phyloP scores from a whole-genome alignment of 2,329 filamentous ascomycete genomes.

The Fusarium aywerte region DNA sequence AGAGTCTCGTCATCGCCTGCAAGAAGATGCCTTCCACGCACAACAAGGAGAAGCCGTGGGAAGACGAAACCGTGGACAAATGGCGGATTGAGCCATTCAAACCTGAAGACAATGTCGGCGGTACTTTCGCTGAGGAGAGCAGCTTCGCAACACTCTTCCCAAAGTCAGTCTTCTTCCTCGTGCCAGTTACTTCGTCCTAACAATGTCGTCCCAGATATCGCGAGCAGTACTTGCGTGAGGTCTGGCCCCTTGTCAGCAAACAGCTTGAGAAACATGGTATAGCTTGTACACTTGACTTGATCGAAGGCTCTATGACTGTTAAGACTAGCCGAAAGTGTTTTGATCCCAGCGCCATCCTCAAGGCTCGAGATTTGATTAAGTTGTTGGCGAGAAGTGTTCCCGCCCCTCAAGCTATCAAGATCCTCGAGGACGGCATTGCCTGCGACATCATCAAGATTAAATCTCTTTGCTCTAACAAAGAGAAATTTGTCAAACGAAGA shows the following conservation, averaged over 20 bases:
- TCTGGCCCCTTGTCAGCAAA: constrained; percentile 91
- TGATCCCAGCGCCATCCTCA: constrained; percentile 92
- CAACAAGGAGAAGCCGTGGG: constrained; percentile 92
- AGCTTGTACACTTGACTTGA: constrained; percentile 90
- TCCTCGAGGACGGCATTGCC: constrained; percentile 89
- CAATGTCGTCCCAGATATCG: constrained; percentile 98
- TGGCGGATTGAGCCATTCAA: constrained; percentile 94
- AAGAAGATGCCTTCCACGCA: constrained; percentile 83
- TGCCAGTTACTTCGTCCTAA: too few species aligned
- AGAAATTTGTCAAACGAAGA: constrained; percentile 92
- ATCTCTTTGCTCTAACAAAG: constrained; percentile 90
- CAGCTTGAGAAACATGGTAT: constrained; percentile 88
- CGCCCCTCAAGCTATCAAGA: constrained; percentile 91
- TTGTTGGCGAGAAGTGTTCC: constrained; percentile 91
- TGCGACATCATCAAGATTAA: constrained; percentile 97
- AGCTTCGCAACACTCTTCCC: constrained; percentile 89
- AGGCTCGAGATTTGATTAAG: constrained; percentile 94
- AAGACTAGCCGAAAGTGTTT: constrained; percentile 93
- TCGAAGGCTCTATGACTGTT: constrained; percentile 96
- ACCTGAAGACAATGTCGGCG: constrained; percentile 83
- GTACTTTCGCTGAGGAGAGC: constrained; percentile 91
- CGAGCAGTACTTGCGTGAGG: constrained; percentile 90
- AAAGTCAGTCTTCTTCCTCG: too few species aligned
- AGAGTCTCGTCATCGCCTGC: not conserved
- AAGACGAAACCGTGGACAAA: constrained; percentile 96